phyloP scores from a whole-genome alignment of 2,329 filamentous ascomycete genomes.

The Setomelanomma holmii region DNA sequence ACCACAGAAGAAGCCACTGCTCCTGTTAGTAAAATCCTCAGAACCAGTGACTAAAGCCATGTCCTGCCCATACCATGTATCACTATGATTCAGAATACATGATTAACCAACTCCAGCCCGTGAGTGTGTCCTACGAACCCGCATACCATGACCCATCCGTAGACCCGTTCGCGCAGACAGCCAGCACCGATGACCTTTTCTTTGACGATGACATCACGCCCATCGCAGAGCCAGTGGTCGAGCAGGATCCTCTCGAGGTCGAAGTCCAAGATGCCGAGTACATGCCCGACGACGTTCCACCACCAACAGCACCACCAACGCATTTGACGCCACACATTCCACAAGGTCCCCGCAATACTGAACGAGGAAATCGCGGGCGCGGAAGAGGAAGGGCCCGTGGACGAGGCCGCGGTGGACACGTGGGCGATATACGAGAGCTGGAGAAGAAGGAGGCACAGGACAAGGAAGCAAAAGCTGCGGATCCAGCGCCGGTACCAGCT shows the following conservation, averaged over 20 bases:
- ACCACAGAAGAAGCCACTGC: conserved; percentile 3
- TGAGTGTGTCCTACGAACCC: conserved; percentile 34
- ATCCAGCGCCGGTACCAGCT: conserved; percentile 26
- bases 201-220: conserved; percentile 61
- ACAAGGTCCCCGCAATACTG: conserved; percentile 36
- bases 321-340: conserved; percentile 30
- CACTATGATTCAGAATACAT: too few relatives aligned
- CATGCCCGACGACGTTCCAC: conserved; percentile 23
- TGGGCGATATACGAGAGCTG: conserved; percentile 20
- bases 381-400: conserved; percentile 34
- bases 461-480: conserved; percentile 28
- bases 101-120: conserved; percentile 18
- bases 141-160: conserved; percentile 37
- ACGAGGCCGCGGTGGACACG: conserved; percentile 26
- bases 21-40: too few relatives aligned
- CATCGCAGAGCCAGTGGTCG: conserved; percentile 51
- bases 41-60: too few relatives aligned
- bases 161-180: conserved; percentile 58
- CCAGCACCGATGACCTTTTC: conserved; percentile 59
- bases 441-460: conserved; percentile 21
- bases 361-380: conserved; percentile 36
- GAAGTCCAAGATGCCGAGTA: conserved; percentile 28
- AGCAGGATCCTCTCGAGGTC: conserved; percentile 33
- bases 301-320: conserved; percentile 28
- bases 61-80: too few relatives aligned